Conservation (phyloP, 177 flowering plant genomes). For the Vitis hybrid region DNA sequence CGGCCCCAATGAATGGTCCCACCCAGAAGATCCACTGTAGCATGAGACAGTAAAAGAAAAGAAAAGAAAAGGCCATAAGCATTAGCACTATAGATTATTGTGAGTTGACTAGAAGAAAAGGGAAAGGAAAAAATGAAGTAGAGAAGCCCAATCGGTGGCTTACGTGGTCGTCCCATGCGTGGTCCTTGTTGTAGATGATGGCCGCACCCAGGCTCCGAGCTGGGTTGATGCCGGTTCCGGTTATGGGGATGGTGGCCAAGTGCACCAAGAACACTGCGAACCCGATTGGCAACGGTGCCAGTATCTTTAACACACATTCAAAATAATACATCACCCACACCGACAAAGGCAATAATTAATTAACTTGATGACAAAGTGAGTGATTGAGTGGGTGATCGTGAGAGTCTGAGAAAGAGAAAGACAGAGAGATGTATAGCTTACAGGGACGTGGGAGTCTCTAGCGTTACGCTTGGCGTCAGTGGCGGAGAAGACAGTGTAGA, state of each 20-base stretch:
- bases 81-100: too few relatives aligned
- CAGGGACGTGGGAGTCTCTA: conserved; percentile 39
- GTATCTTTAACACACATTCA: conserved; percentile 15
- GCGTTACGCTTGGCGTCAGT: conserved; percentile 39
- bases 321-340: background rate
- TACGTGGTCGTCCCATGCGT: conserved; percentile 38
- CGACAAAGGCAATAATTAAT: background rate
- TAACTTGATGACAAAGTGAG: too few relatives aligned
- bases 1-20: conserved; percentile 17
- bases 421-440: conserved; percentile 3
- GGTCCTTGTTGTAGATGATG: conserved; percentile 26
- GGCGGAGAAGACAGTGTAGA: conserved; percentile 53
- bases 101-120: background rate
- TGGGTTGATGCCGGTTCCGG: conserved; percentile 46
- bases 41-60: background rate
- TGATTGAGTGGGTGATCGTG: too few relatives aligned
- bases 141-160: background rate
- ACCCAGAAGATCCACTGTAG: conserved; percentile 17
- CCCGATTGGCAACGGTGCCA: conserved; percentile 43
- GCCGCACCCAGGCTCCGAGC: conserved; percentile 46
- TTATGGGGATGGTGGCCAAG: conserved; percentile 35
- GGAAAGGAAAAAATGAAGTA: background rate
- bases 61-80: background rate
- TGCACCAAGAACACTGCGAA: conserved; percentile 42
- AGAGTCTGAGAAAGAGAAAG: too few relatives aligned